Conservation (phyloP, 2,329 filamentous ascomycete genomes). For the Nemania sp. region DNA sequence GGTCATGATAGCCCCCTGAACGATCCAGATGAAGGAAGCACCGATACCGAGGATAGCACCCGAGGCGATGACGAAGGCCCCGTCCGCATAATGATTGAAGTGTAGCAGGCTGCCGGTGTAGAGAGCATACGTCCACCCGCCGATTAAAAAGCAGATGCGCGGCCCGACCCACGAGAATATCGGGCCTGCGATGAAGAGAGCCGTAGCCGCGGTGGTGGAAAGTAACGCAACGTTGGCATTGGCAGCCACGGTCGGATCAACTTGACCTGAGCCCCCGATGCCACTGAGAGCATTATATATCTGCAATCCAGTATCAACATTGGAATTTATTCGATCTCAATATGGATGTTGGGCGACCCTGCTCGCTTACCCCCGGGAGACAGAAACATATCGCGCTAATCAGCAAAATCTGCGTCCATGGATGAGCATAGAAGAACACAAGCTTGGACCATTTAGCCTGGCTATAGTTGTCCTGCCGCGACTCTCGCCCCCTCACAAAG, state of each 20-base stretch:
- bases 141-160: constrained; percentile 37
- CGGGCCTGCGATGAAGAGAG: constrained; percentile 37
- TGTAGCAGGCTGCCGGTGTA: constrained; percentile 37
- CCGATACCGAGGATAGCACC: constrained; percentile 36
- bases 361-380: constrained; percentile 33
- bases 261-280: constrained; percentile 35
- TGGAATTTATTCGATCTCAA: not conserved
- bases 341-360: not conserved
- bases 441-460: constrained; percentile 20
- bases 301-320: constrained; percentile 5
- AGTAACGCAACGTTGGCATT: constrained; percentile 37
- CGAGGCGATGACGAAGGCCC: constrained; percentile 34
- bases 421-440: constrained; percentile 33
- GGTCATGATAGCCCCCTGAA: constrained; percentile 38
- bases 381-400: constrained; percentile 38
- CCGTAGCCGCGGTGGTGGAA: constrained; percentile 36
- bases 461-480: not conserved
- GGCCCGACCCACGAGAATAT: constrained; percentile 37
- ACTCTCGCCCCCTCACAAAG: not conserved
- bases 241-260: constrained; percentile 35
- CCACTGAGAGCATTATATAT: constrained; percentile 38
- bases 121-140: constrained; percentile 38
- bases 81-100: constrained; percentile 32
- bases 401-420: constrained; percentile 37
- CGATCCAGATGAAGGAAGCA: constrained; percentile 38